Conservation (phyloP, 495 filamentous ascomycete genomes). For the Neurospora tetraspora region DNA sequence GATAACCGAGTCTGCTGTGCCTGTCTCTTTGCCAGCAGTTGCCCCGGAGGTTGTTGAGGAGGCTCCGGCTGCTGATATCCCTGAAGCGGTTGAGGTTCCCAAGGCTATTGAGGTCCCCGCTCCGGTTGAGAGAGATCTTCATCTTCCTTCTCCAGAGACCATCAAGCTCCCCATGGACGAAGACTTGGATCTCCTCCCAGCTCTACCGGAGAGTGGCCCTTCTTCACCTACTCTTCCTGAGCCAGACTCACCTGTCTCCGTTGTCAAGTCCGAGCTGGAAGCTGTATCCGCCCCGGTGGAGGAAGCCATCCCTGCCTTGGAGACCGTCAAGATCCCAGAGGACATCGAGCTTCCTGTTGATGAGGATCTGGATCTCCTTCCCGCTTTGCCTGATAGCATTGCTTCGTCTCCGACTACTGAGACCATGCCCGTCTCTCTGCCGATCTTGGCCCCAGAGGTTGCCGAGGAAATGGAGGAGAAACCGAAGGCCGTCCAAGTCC, state of each 20-base stretch:
- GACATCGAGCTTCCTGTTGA: background rate
- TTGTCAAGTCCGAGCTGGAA: no score
- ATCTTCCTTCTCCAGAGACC: background rate
- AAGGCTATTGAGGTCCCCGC: background rate
- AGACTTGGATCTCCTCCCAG: background rate
- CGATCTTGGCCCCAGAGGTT: background rate
- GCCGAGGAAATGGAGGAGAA: background rate
- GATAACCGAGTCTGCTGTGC: background rate
- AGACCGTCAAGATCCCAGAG: no score
- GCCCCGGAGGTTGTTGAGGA: background rate
- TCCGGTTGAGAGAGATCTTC: background rate
- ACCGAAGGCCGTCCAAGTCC: background rate
- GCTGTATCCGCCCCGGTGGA: no score
- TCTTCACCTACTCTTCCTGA: background rate
- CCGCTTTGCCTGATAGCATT: background rate
- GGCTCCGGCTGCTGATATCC: background rate
- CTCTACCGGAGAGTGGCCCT: background rate
- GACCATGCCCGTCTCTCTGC: background rate
- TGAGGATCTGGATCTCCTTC: background rate
- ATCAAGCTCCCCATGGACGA: background rate
- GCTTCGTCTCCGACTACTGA: slow-evolving; percentile 4
- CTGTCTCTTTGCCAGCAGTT: background rate
- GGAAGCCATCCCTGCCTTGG: no score
- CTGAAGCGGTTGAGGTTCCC: background rate
- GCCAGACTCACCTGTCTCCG: background rate